Evolutionary conservation across 2,329 filamentous ascomycete genomes (phyloP), one percentile per base, ranked within the genome.

Genomic region (Aureobasidium sp.): DNA sequence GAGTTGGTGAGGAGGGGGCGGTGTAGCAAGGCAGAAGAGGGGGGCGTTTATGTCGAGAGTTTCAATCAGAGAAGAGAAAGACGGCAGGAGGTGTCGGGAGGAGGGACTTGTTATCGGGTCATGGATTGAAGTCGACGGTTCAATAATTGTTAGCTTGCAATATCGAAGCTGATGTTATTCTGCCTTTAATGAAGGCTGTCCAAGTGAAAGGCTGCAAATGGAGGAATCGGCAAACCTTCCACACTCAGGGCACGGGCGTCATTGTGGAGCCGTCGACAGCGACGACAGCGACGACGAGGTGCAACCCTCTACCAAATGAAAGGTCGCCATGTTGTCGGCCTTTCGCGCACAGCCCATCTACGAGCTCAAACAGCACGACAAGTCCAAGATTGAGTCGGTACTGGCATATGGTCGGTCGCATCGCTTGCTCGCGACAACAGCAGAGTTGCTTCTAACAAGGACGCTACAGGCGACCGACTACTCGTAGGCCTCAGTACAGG

Each of bases 341-440:
- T 98, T 98, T 74, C 95, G 87, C 63, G 90, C 93, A 75, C 87
- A 88, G 66, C 88, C 90, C 59, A 91, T 98, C 69, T 87, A 97
- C 78, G 93, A 98, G 86, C 86, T 98, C 65, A 90, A 87, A 74
- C 84, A 84, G 71, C 85, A 88, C 71, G 91, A 97, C 81, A 96
- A 94, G 77, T 94, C 88, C 60, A 93, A 86, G 77, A 95, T 98
- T 72, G 93, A 98, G 73, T 93, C 88, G 45, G 88, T 98, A 61
- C 79, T 97, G 42, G 88, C 91, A 57, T 88, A 95, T 71, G 90
- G 86, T 88, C 77, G 40, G 53, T 8, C 4, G 16, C n/a, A 6
- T 22, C 16, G 21, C 19, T 6, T 22, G 10, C 4, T 11, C 5
- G n/a, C 25, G 7, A 3, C 12, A 16, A 27, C 24, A 25, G 12